A percentile compares a stretch with the other conserved stretches of the same genome.
phyloP scores from a whole-genome alignment of 2,329 filamentous ascomycete species.

The Cordyceps tenuipes region DNA sequence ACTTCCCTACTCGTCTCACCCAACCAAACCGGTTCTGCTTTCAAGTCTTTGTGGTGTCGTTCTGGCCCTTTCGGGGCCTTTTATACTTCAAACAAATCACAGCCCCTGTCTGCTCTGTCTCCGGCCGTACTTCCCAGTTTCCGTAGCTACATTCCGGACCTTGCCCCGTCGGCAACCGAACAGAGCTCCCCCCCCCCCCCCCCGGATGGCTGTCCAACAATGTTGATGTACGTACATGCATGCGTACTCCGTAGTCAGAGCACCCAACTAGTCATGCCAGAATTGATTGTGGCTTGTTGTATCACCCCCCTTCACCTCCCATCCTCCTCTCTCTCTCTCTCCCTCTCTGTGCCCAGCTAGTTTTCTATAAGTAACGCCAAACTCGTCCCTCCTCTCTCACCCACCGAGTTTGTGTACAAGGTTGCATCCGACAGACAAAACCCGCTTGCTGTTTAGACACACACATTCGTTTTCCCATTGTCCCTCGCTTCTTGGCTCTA shows the following conservation, averaged over 20 bases:
- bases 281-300: neutral
- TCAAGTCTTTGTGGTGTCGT: neutral
- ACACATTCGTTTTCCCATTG: conserved; percentile 3
- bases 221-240: too few relatives aligned
- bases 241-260: neutral
- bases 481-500: neutral
- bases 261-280: too few relatives aligned
- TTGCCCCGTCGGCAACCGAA: neutral
- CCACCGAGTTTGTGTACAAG: neutral
- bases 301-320: neutral
- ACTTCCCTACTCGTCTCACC: neutral
- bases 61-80: neutral
- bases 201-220: neutral
- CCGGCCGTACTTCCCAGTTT: too few relatives aligned
- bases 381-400: neutral
- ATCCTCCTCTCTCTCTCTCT: neutral
- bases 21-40: neutral
- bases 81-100: neutral
- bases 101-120: neutral
- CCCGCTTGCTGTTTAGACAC: neutral
- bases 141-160: neutral
- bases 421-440: neutral
- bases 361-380: conserved; percentile 6
- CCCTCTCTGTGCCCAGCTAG: neutral
- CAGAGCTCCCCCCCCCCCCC: neutral